Base-by-base conservation (phyloP, 768 basidiomycete species). In the Boletellus ananas region DNA sequence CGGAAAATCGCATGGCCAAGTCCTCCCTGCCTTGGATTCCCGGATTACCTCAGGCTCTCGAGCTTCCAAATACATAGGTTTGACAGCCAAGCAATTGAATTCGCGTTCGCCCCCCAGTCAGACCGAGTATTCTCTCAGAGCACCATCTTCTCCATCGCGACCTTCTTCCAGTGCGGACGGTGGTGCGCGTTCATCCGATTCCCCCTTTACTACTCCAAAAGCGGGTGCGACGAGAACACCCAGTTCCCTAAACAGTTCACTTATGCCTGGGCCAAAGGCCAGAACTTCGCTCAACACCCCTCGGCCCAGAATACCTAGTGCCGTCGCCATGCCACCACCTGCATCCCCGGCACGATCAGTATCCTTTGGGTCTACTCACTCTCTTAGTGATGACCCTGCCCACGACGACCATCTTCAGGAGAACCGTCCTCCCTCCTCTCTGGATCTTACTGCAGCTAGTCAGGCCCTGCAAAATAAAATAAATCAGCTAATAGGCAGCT, bases 31-130 rank as follows among this genome's bases (percentile, higher is more conserved):
- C 6, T 56, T 65, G 29, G 70, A 72, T 46, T 54, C 65, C 27
- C 72, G 71, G 51, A 83, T 94, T 50, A 90, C 91, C 3, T 83
- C 83, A 6, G 91, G 91, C 3, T 90, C 90, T 3, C 76, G 92
- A 39, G 91, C 92, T 10, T 86, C 87, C 37, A 88, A 85, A 65
- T 94, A 93, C 63, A 74, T 86, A 29, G 81, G 83, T 14, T 81
- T 93, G 79, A 94, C 90, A 1, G 91, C 91, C 1, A 81, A 85
- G 62, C 88, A 92, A 58, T 77, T 94, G 51, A 81, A 67, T 62
- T 78, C 74, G 20, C 78, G 78, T 44, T 13, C 61, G 12, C 48
- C 50, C 27, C 44, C 60, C 17, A 40, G 45, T 47, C 51, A 46
- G 27, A 50, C 56, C 13, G 66, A 65, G 38, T 48, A 54, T 44